These are phyloP conservation scores for Blastobotrys serpentis DNA, from an alignment of 1,139 yeast species.

Conservation along the genomic window DNA sequence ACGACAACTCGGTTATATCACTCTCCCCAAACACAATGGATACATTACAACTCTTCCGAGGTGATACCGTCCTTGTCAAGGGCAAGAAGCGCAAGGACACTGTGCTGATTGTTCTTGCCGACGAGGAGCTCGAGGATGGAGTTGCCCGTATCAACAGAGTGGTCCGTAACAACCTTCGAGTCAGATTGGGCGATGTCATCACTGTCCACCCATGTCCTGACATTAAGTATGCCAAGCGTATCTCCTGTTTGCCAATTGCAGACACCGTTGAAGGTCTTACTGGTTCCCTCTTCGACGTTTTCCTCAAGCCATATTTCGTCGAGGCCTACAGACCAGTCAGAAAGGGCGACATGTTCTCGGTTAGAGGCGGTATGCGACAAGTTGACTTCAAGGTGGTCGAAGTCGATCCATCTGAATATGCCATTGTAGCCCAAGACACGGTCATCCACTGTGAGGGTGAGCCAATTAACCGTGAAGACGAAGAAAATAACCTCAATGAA, in stretches of 20 bases:
- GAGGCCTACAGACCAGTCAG: constrained; percentile 99
- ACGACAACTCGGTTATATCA: constrained; percentile 94
- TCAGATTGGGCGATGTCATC: constrained; percentile 88
- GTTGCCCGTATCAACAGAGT: constrained; percentile 92
- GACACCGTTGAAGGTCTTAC: constrained; percentile 98
- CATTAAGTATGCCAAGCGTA: constrained; percentile 84
- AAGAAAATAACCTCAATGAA: constrained; percentile 91
- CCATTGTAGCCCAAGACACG: constrained; percentile 98
- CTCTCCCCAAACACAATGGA: constrained; percentile 97
- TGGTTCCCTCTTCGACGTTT: constrained; percentile 95
- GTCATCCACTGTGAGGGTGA: constrained; percentile 99
- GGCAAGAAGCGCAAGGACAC: constrained; percentile 99
- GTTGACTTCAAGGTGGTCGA: constrained; percentile 98
- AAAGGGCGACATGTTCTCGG: constrained; percentile 94
- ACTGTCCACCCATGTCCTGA: constrained; percentile 96
- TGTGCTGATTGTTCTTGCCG: constrained; percentile 92
- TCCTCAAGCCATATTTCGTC: constrained; percentile 94
- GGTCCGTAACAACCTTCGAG: constrained; percentile 91
- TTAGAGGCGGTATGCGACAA: constrained; percentile 98
- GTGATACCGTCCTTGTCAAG: constrained; percentile 95
- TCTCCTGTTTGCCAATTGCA: constrained; percentile 95
- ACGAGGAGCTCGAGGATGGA: constrained; percentile 96
- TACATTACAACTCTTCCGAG: constrained; percentile 88
- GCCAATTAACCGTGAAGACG: constrained; percentile 98
- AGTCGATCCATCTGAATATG: constrained; percentile 95